Conservation (phyloP, 1,284 basidiomycete species). For the Cutaneotrichosporon daszewskae region DNA sequence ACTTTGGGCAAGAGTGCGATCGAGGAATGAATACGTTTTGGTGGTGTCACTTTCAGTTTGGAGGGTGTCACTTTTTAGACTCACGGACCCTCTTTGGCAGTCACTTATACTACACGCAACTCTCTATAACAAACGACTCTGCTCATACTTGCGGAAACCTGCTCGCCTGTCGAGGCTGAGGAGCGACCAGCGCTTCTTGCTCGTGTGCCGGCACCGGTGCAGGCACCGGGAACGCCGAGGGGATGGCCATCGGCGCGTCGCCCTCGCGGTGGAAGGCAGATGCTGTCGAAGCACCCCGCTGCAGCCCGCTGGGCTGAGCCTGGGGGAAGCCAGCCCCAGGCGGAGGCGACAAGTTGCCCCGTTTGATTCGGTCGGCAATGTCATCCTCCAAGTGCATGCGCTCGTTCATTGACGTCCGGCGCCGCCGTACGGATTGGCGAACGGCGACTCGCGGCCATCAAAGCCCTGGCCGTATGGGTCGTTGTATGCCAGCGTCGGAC, state of each 20-base stretch:
- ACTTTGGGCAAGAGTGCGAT: too few species aligned
- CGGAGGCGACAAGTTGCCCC: not conserved
- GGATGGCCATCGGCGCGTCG: constrained; percentile 2
- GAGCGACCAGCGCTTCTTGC: too few species aligned
- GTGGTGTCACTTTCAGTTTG: too few species aligned
- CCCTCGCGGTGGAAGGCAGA: constrained; percentile 4
- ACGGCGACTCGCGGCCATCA: constrained; percentile 9
- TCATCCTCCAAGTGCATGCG: constrained; percentile 11
- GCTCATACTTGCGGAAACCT: too few species aligned
- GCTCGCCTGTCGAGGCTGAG: too few species aligned
- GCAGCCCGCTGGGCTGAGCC: constrained; percentile 3
- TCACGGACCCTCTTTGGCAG: too few species aligned
- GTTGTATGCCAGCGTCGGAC: not conserved
- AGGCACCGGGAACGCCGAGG: constrained; percentile 5
- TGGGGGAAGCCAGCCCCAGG: constrained; percentile 4
- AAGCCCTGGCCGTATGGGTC: not conserved
- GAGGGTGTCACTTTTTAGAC: too few species aligned
- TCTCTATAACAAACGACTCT: too few species aligned
- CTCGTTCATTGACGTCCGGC: constrained; percentile 12
- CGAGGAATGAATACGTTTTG: too few species aligned
- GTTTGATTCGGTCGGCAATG: constrained; percentile 1
- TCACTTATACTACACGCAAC: too few species aligned
- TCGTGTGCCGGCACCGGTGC: constrained; percentile 2
- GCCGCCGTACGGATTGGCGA: constrained; percentile 29
- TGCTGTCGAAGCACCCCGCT: constrained; percentile 7